Evolutionary conservation across 306 rosid species (phyloP).

Genomic region (Carpinus fangiana): DNA sequence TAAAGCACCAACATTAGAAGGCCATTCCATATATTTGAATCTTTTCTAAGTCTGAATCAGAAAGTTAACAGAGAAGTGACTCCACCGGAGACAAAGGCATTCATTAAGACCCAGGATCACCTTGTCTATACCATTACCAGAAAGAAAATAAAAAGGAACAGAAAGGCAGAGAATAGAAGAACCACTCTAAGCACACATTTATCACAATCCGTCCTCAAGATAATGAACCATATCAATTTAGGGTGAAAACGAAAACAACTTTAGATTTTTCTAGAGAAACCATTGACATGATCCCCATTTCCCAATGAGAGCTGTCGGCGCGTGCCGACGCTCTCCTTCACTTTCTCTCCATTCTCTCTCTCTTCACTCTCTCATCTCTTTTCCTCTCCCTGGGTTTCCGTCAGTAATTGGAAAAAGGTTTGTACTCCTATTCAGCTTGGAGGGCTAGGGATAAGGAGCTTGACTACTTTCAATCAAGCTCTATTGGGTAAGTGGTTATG

Average conservation of each 20-base stretch:
- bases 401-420: too few relatives aligned
- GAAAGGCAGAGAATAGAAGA: background rate
- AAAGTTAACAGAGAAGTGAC: conserved; percentile 8
- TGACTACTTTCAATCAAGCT: too few relatives aligned
- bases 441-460: too few relatives aligned
- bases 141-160: background rate
- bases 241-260: background rate
- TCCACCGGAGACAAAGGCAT: conserved; percentile 15
- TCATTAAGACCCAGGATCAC: background rate
- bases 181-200: background rate
- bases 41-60: background rate
- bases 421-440: too few relatives aligned
- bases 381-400: too few relatives aligned
- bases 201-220: background rate
- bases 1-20: background rate
- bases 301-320: too few relatives aligned
- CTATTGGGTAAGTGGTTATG: too few relatives aligned
- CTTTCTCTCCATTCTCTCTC: too few relatives aligned
- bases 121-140: background rate
- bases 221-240: background rate
- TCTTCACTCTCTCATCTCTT: too few relatives aligned
- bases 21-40: background rate
- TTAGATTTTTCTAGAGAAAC: too few relatives aligned
- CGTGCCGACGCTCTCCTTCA: too few relatives aligned
- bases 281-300: too few relatives aligned